These are phyloP conservation scores for Dactylis glomerata DNA, from an alignment of 176 grass and related monocot species.

Conservation along the genomic window DNA sequence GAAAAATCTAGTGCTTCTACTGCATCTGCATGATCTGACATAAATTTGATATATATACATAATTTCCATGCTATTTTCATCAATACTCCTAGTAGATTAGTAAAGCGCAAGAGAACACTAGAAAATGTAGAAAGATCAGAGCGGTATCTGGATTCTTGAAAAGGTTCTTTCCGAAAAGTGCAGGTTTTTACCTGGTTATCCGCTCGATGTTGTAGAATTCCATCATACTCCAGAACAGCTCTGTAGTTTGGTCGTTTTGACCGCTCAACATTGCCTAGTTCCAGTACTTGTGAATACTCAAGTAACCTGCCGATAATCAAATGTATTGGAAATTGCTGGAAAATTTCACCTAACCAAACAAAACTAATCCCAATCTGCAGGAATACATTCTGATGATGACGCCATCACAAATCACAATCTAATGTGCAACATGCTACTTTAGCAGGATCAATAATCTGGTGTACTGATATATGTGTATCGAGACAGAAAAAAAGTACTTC, in stretches of 20 bases:
- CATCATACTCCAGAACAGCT: conserved; percentile 81
- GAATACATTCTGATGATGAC: not conserved
- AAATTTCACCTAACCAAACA: not conserved
- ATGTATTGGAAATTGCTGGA: conserved; percentile 12
- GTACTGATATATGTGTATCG: not conserved
- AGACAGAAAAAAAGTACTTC: not conserved
- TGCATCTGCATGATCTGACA: not conserved
- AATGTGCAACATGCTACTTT: not conserved
- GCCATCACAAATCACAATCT: not conserved
- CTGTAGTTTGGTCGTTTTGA: conserved; percentile 79
- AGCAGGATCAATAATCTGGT: not conserved
- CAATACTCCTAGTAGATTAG: not conserved
- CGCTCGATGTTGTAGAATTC: conserved; percentile 45
- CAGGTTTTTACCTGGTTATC: conserved; percentile 59
- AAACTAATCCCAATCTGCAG: not conserved
- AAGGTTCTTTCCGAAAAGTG: not conserved
- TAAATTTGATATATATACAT: conserved; percentile 20
- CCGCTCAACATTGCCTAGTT: conserved; percentile 60
- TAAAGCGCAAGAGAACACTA: conserved; percentile 4
- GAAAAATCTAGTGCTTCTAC: conserved; percentile 4
- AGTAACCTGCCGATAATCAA: conserved; percentile 49
- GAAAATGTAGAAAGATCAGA: not conserved
- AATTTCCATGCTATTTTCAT: not conserved
- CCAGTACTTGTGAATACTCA: conserved; percentile 68
- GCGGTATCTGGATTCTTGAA: not conserved